Base-by-base conservation (phyloP, 164 flowering plant species). In the Brasenia schreberi region DNA sequence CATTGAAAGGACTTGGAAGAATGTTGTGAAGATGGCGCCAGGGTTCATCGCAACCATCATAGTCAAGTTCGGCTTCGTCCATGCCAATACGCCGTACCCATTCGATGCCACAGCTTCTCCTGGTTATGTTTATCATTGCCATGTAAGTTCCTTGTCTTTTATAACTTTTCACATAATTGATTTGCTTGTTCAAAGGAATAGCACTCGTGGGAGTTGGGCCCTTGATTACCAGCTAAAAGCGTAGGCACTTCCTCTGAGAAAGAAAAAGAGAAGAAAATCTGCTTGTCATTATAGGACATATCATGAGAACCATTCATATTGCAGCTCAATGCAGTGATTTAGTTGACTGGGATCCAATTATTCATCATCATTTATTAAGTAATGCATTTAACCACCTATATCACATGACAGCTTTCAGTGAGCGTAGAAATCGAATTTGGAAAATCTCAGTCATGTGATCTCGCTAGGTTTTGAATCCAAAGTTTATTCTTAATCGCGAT, bases 271-370 rank as follows among this genome's bases (percentile, higher is more conserved):
- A 23, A 23, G 27, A 23, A 23, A 23, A 23, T 23, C 27, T 2
- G 27, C 2, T 23, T 2, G 1, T 23, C 27, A 23, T 23, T 23
- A 23, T 23, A 23, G 27, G 27, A 23, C 27, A 23, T 23, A 23
- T 23, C 27, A 23, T 23, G 39, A 33, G 39, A 33, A 33, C 4
- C 4, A 33, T 3, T 33, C 39, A 33, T 33, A 33, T 33, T 2
- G 39, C 39, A 33, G 39, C 2, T 33, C 39, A 33, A 33, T 33
- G 39, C 39, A 3, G 39, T 33, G 39, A 90, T 88, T 1, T 90
- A 33, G 39, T 90, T 33, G 85, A 85, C 71, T 5, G 27, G 10
- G 39, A 3, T 33, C 39, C 4, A 33, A 33, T 33, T 33, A 33
- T 33, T 33, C 39, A 33, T 33, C 39, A 33, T 33, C 39, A 33